Evolutionary conservation across 805 yeast species (phyloP).

Genomic region (Wickerhamiella australiensis): DNA sequence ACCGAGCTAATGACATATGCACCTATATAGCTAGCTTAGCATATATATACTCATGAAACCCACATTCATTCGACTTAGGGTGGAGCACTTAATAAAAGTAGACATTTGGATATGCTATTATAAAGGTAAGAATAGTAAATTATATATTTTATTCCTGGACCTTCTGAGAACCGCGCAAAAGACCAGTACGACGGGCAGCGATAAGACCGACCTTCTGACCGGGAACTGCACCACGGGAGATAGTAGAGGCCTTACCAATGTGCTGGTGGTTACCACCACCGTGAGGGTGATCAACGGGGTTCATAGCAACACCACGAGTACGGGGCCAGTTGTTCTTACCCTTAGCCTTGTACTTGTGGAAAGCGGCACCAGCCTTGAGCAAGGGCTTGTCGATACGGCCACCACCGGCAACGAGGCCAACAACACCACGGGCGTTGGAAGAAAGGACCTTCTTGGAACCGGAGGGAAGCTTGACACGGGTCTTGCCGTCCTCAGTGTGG

Average conservation of each 20-base stretch:
- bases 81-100: no score
- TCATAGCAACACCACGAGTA: constrained; percentile 99
- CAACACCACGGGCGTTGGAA: constrained; percentile 97
- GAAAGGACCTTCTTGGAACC: constrained; percentile 96
- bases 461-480: constrained; percentile 98
- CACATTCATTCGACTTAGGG: no score
- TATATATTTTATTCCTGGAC: constrained; percentile 46
- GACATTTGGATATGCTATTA: background rate
- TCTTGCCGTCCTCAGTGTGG: constrained; percentile 98
- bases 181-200: constrained; percentile 99
- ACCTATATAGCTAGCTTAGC: no score
- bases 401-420: constrained; percentile 99
- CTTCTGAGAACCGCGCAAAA: constrained; percentile 98
- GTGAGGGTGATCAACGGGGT: constrained; percentile 99
- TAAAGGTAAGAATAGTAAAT: constrained; percentile 1
- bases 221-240: constrained; percentile 97
- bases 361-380: constrained; percentile 99
- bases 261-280: constrained; percentile 99
- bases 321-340: constrained; percentile 98
- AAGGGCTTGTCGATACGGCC: constrained; percentile 99
- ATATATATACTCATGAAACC: no score
- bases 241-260: constrained; percentile 99
- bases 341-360: constrained; percentile 99
- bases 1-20: no score
- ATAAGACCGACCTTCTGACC: constrained; percentile 99